Conservation (phyloP, 225 moss, liverwort and hornwort species). For the Physcomitrellopsis africana region DNA sequence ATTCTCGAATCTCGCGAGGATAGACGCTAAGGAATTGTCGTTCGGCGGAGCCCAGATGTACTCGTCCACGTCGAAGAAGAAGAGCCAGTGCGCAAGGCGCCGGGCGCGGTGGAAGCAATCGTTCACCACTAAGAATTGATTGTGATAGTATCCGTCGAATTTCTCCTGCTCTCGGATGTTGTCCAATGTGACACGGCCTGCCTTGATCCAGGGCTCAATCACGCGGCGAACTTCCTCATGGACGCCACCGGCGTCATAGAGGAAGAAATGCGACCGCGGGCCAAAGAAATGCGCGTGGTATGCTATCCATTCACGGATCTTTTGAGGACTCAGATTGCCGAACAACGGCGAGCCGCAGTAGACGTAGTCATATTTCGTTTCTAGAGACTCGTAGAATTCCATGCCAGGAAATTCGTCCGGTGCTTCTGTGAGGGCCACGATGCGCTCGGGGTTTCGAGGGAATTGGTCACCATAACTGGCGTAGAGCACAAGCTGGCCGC, state of each 20-base stretch:
- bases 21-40: constrained; percentile 33
- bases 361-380: constrained; percentile 40
- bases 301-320: constrained; percentile 64
- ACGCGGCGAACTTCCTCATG: constrained; percentile 47
- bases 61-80: constrained; percentile 62
- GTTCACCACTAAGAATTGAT: constrained; percentile 63
- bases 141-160: constrained; percentile 57
- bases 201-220: constrained; percentile 45
- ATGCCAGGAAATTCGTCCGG: constrained; percentile 40
- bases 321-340: constrained; percentile 49
- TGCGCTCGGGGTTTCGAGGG: constrained; percentile 34
- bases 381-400: constrained; percentile 21
- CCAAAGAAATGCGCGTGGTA: constrained; percentile 48
- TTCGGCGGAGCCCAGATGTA: constrained; percentile 43
- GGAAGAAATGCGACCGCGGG: constrained; percentile 46
- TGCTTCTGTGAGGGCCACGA: constrained; percentile 35
- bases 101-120: constrained; percentile 57
- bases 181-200: constrained; percentile 42
- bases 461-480: constrained; percentile 48
- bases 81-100: constrained; percentile 54
- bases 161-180: constrained; percentile 49
- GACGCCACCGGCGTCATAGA: constrained; percentile 59
- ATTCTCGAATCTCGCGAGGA: constrained; percentile 9
- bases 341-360: constrained; percentile 56
- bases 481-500: constrained; percentile 42